Evolutionary conservation across 2,329 filamentous ascomycete species (phyloP).

Genomic region (Neurospora crassa): DNA sequence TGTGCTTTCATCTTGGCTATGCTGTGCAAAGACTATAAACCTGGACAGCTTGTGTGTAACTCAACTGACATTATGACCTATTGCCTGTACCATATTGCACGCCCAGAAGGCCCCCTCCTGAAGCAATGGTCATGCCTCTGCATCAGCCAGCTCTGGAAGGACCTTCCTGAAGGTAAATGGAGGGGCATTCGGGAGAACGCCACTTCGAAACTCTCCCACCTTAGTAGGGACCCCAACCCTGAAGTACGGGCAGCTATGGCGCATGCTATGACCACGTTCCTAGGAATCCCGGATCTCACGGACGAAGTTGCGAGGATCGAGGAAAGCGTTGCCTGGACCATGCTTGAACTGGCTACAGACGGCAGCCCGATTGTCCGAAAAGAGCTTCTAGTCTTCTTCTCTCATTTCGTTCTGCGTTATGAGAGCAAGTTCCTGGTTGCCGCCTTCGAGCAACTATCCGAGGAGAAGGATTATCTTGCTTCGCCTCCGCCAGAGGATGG

Average conservation of each 20-base stretch:
- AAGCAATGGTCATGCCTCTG: constrained; percentile 95
- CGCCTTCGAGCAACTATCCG: constrained; percentile 80
- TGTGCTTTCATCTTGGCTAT: constrained; percentile 96
- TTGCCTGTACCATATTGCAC: constrained; percentile 73
- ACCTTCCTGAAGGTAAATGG: constrained; percentile 91
- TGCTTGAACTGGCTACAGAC: constrained; percentile 87
- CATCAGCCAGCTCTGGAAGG: constrained; percentile 88
- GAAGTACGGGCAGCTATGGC: constrained; percentile 92
- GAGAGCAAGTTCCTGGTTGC: constrained; percentile 87
- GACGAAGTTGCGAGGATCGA: constrained; percentile 86
- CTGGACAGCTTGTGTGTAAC: constrained; percentile 85
- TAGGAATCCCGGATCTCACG: constrained; percentile 87
- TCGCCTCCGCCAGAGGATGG: constrained; percentile 46
- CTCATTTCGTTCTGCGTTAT: constrained; percentile 81
- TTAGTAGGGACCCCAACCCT: constrained; percentile 77
- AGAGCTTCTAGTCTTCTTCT: constrained; percentile 88
- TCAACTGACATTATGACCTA: constrained; percentile 84
- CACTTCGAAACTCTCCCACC: constrained; percentile 67
- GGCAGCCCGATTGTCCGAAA: constrained; percentile 91
- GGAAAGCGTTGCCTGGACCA: constrained; percentile 78
- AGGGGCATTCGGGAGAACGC: constrained; percentile 84
- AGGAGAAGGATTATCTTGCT: constrained; percentile 64
- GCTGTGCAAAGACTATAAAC: constrained; percentile 90
- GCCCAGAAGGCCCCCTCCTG: constrained; percentile 78
- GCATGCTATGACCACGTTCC: constrained; percentile 85